These are phyloP conservation scores for Clarireedia hainanense DNA, from an alignment of 2,329 filamentous ascomycete species.

Conservation along the genomic window DNA sequence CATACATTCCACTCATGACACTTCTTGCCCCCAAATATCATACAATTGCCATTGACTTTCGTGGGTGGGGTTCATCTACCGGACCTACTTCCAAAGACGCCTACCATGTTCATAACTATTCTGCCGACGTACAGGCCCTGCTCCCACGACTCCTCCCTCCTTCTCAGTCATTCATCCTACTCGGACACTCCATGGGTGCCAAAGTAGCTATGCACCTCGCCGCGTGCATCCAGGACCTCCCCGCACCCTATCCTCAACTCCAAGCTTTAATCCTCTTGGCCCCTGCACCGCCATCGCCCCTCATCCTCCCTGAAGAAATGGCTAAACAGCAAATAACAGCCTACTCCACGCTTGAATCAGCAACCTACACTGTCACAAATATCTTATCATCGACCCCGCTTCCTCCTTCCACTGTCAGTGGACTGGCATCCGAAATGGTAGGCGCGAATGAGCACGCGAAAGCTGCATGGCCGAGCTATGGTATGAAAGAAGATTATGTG, in stretches of 20 bases:
- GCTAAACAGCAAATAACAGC: slow-evolving; percentile 30
- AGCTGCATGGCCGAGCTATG: slow-evolving; percentile 30
- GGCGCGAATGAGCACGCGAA: slow-evolving; percentile 26
- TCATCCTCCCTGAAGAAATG: slow-evolving; percentile 29
- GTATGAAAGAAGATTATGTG: slow-evolving; percentile 30
- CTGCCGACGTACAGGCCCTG: slow-evolving; percentile 18
- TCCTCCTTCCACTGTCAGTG: slow-evolving; percentile 8
- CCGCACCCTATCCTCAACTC: slow-evolving; percentile 14
- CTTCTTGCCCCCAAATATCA: slow-evolving; percentile 13
- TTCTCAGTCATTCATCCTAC: slow-evolving; percentile 24
- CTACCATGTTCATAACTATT: slow-evolving; percentile 28
- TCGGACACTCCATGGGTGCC: slow-evolving; percentile 35
- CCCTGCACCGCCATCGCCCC: slow-evolving; percentile 30
- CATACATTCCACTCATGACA: slow-evolving; percentile 22
- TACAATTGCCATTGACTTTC: slow-evolving; percentile 29
- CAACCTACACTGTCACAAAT: slow-evolving; percentile 28
- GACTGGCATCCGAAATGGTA: slow-evolving; percentile 26
- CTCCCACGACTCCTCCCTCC: slow-evolving; percentile 15
- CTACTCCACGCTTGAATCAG: slow-evolving; percentile 26
- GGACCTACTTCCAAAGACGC: slow-evolving; percentile 22
- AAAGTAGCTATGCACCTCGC: slow-evolving; percentile 26
- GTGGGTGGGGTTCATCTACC: slow-evolving; percentile 32
- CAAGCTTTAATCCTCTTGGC: slow-evolving; percentile 13
- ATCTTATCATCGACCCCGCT: slow-evolving; percentile 25
- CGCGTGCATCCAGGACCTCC: neutral